A percentile compares a stretch with the other conserved stretches of the same genome.
These are phyloP conservation scores for Fusarium xylarioides DNA, from an alignment of 2,329 filamentous ascomycete genomes.

Conservation along the genomic window DNA sequence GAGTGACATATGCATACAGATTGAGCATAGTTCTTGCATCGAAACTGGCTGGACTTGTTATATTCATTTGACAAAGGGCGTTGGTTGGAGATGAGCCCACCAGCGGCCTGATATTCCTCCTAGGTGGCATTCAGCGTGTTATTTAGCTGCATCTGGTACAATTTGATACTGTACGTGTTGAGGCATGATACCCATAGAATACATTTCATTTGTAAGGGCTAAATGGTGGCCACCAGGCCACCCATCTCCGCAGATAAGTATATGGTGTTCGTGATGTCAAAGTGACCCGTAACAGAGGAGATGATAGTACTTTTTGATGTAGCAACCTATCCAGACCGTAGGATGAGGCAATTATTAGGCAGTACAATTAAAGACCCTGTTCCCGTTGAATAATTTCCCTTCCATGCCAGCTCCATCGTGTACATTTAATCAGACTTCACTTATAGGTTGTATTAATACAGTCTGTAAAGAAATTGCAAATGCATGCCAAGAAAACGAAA, in stretches of 20 bases:
- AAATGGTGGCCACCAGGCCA: background rate
- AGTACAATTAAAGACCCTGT: background rate
- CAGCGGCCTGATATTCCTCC: constrained; percentile 5
- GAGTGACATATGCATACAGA: background rate
- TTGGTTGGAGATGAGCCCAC: constrained; percentile 10
- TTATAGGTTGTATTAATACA: too few relatives aligned
- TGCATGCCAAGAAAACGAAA: background rate
- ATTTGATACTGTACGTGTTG: constrained; percentile 19
- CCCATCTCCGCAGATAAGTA: background rate
- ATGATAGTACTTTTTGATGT: background rate
- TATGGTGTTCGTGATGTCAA: background rate
- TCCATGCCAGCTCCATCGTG: background rate
- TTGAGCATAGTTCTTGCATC: background rate
- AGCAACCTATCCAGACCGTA: background rate
- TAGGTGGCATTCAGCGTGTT: constrained; percentile 30
- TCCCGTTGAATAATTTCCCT: background rate
- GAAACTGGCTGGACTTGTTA: background rate
- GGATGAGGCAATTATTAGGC: background rate
- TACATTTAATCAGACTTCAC: background rate
- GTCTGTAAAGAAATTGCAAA: background rate
- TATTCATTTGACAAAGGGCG: constrained; percentile 22
- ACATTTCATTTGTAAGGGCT: constrained; percentile 10
- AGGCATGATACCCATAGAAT: constrained; percentile 40
- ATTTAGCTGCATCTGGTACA: constrained; percentile 28
- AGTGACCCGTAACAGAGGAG: background rate